Percentiles rank a stretch among this genome's conserved stretches.
These are phyloP conservation scores for Coemansia sp. DNA, from an alignment of 192 early-diverging fungal species.

Conservation along the genomic window DNA sequence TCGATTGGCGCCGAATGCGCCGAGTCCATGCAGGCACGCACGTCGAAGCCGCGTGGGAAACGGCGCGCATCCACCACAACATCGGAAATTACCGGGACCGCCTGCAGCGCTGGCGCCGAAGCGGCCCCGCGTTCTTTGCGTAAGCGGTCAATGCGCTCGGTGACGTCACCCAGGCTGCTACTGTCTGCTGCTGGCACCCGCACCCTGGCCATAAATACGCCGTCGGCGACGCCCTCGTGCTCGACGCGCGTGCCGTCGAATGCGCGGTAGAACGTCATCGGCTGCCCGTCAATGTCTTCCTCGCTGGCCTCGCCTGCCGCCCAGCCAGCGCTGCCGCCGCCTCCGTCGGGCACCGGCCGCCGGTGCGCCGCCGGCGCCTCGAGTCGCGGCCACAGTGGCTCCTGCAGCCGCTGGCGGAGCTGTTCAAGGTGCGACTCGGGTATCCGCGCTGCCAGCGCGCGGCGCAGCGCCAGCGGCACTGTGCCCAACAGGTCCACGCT, in stretches of 20 bases:
- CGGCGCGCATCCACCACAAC: conserved; percentile 16
- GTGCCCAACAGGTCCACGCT: conserved; percentile 31
- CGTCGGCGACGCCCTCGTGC: conserved; percentile 5
- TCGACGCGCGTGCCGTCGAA: conserved; percentile 12
- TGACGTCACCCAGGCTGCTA: not conserved
- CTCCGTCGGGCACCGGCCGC: too few species aligned
- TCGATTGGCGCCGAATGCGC: conserved; percentile 10
- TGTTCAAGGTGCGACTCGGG: conserved; percentile 16
- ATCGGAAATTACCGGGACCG: conserved; percentile 36
- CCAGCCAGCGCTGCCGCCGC: not conserved
- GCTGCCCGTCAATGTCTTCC: conserved; percentile 21
- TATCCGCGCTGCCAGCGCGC: conserved; percentile 19
- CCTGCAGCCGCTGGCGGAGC: conserved; percentile 6
- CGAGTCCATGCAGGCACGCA: not conserved
- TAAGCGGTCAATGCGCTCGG: conserved; percentile 15
- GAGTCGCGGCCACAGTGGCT: conserved; percentile 15
- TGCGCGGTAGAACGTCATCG: conserved; percentile 8
- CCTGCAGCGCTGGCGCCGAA: conserved; percentile 3
- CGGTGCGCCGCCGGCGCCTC: conserved; percentile 9
- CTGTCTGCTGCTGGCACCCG: not conserved
- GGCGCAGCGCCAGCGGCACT: conserved; percentile 41
- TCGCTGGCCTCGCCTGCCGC: conserved; percentile 11
- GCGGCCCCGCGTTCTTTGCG: conserved; percentile 11
- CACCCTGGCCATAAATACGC: not conserved
- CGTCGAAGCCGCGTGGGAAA: conserved; percentile 23